Percentiles rank a stretch among this genome's conserved stretches.
Conservation (phyloP, 768 basidiomycete species). For the Lactarius quietus region DNA sequence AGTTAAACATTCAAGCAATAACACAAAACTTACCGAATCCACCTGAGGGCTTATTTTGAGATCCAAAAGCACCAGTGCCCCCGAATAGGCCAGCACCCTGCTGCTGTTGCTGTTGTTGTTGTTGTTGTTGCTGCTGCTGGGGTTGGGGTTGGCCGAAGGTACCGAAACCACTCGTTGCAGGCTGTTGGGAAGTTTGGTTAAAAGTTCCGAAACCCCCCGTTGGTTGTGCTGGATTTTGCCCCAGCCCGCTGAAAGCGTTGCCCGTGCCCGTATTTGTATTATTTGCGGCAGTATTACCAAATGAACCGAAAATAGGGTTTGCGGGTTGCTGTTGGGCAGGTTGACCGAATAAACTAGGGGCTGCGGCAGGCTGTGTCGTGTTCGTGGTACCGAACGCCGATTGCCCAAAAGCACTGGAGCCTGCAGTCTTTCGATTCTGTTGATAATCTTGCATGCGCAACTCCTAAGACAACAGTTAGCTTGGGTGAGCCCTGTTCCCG, state of each 20-base stretch:
- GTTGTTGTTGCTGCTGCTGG: constrained; percentile 19
- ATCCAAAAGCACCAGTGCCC: constrained; percentile 31
- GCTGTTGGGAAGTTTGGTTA: constrained; percentile 33
- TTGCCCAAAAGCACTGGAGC: constrained; percentile 32
- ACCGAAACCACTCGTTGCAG: constrained; percentile 29
- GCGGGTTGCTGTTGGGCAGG: constrained; percentile 32
- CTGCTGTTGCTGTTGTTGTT: not conserved
- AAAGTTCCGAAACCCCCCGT: constrained; percentile 30
- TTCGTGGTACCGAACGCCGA: constrained; percentile 35
- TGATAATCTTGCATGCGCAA: constrained; percentile 47
- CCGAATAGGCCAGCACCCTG: constrained; percentile 32
- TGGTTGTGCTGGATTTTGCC: constrained; percentile 24
- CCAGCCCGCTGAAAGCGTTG: constrained; percentile 32
- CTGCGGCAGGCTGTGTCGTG: constrained; percentile 27
- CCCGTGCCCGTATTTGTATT: constrained; percentile 27
- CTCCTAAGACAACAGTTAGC: constrained; percentile 34
- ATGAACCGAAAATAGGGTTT: constrained; percentile 31
- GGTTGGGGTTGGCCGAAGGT: constrained; percentile 36
- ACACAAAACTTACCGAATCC: constrained; percentile 18
- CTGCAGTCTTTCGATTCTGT: constrained; percentile 44
- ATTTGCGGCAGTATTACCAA: constrained; percentile 30
- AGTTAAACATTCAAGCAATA: not conserved
- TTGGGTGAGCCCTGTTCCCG: not conserved
- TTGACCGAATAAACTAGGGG: constrained; percentile 33
- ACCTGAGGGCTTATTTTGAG: constrained; percentile 34